Conservation (phyloP, 495 filamentous ascomycete species). For the Melanomma pulvis-pyrius region DNA sequence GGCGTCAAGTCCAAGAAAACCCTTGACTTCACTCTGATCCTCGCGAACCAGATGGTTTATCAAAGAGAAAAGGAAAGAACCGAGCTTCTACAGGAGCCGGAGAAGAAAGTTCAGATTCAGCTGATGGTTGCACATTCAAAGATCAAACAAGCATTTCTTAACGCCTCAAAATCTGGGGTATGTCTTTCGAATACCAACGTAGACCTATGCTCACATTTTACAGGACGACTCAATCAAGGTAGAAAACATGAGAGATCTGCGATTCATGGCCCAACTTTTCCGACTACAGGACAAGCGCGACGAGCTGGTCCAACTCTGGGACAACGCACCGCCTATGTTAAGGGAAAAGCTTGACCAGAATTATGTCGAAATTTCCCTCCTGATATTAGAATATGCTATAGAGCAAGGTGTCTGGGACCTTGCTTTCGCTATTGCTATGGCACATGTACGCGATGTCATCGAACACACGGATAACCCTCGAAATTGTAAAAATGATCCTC, state of each 20-base stretch:
- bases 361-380: neutral
- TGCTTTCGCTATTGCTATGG: neutral
- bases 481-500: neutral
- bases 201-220: neutral
- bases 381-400: neutral
- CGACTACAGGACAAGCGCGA: neutral
- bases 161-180: conserved; percentile 8
- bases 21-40: conserved; percentile 14
- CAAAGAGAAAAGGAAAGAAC: neutral
- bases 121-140: neutral
- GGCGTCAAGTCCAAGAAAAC: conserved; percentile 7
- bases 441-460: neutral
- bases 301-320: conserved; percentile 11
- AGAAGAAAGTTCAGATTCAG: neutral
- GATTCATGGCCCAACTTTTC: conserved; percentile 26
- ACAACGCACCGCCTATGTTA: neutral
- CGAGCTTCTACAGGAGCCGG: neutral
- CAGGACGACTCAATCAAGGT: conserved; percentile 9
- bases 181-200: neutral
- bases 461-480: too few species aligned
- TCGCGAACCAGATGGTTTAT: conserved; percentile 16
- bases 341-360: conserved; percentile 9
- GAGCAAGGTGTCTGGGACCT: neutral
- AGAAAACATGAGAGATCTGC: conserved; percentile 24
- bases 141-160: conserved; percentile 9